Percentiles rank a stretch among this genome's conserved stretches.
Evolutionary conservation across 768 basidiomycete species (phyloP).

Genomic region (Phanerochaete carnosa): DNA sequence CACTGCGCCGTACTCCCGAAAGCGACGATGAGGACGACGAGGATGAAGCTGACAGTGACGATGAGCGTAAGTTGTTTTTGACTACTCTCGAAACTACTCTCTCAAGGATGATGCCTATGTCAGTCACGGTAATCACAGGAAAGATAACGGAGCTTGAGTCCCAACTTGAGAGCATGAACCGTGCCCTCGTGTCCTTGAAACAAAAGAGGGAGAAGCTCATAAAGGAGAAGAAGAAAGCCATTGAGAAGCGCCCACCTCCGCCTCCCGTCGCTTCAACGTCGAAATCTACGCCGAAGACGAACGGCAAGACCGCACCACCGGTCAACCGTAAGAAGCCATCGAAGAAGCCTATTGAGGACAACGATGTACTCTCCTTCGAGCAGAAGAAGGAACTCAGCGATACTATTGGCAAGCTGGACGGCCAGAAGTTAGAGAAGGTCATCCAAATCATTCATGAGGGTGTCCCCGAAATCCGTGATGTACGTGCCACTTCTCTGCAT

Average conservation of each 20-base stretch:
- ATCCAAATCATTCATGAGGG: conserved; percentile 95
- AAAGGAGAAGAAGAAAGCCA: conserved; percentile 71
- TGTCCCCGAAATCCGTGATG: conserved; percentile 90
- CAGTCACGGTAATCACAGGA: conserved; percentile 40
- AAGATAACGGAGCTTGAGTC: conserved; percentile 75
- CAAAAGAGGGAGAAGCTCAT: conserved; percentile 49
- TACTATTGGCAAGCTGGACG: conserved; percentile 85
- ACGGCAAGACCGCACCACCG: conserved; percentile 43
- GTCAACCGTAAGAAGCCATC: conserved; percentile 46
- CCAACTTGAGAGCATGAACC: conserved; percentile 76
- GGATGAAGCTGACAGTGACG: conserved; percentile 61
- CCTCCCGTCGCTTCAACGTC: conserved; percentile 62
- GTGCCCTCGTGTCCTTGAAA: conserved; percentile 64
- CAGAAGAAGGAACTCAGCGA: conserved; percentile 99
- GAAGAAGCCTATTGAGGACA: conserved; percentile 67
- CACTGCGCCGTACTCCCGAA: conserved; percentile 39
- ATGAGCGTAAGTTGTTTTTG: conserved; percentile 55
- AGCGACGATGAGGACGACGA: conserved; percentile 65
- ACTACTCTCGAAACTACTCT: too few species aligned
- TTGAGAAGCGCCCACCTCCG: conserved; percentile 35
- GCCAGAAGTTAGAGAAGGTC: conserved; percentile 79
- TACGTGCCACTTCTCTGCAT: conserved; percentile 40
- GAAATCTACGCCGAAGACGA: conserved; percentile 38
- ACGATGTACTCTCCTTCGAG: conserved; percentile 85
- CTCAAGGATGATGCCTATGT: conserved; percentile 13